A percentile compares a stretch with the other conserved stretches of the same genome.
phyloP scores from a whole-genome alignment of 2,329 filamentous ascomycete genomes.

The Fusarium veterinarium region DNA sequence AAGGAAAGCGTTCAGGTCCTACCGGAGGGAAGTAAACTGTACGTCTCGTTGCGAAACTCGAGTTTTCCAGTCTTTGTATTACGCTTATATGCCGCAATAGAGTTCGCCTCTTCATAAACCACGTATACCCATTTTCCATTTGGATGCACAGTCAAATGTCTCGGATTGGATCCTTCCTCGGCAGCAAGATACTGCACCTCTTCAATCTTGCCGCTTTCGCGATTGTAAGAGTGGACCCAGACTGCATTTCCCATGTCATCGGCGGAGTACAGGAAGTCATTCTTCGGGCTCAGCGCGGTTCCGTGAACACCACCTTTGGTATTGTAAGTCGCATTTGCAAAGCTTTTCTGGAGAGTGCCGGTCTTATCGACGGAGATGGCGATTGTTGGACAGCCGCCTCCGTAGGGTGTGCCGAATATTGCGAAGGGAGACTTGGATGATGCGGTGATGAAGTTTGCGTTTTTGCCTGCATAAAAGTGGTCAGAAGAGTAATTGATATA shows the following conservation, averaged over 20 bases:
- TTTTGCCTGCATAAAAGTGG: rapidly evolving
- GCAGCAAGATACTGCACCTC: background rate
- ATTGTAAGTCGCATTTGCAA: background rate
- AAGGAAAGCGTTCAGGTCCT: rapidly evolving
- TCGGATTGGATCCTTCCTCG: background rate
- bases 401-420: background rate
- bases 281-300: background rate
- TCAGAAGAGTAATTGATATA: background rate
- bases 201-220: background rate
- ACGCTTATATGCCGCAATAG: background rate
- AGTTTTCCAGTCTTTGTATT: background rate
- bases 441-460: background rate
- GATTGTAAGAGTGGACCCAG: background rate
- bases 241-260: background rate
- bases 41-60: background rate
- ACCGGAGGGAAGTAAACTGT: background rate
- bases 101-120: background rate
- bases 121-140: background rate
- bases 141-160: background rate
- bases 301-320: background rate
- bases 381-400: background rate
- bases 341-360: background rate
- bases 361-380: background rate
- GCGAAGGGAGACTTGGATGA: background rate
- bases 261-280: background rate